Evolutionary conservation across 371 early-diverging fungal genomes (phyloP), one percentile per base, ranked within the genome.

Genomic region (Batkoa obscura): DNA sequence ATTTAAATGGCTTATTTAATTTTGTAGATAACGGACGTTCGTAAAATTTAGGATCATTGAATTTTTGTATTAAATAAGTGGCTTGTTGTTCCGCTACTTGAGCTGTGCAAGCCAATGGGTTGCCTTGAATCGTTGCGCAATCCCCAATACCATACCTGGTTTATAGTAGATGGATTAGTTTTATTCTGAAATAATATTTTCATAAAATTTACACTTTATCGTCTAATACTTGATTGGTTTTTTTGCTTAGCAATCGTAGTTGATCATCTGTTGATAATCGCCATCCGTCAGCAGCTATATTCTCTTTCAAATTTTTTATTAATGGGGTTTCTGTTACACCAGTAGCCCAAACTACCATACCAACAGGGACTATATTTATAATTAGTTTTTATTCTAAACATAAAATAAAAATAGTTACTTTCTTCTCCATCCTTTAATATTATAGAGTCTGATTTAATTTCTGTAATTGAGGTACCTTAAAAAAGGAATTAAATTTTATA

Each of bases 41-140:
- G 6, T 10, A 43, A 5, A 33, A 47, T 38, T 35, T 30, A 1
- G 6, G 10, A 46, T 31, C 57, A 66, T 65, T 64, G 58, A n/a
- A n/a, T n/a, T n/a, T n/a, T 70, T 74, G 50, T 4, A 72, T 65
- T 45, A 88, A 56, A 61, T 77, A 86, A 4, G 67, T 63, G 2
- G 79, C 89, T 59, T 88, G 77, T 64, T 88, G 89, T 58, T 74
- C 79, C 12, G 89, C 89, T 0, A 84, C 86, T 64, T 88, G 89
- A 10, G 89, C 89, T 34, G 86, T 84, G 13, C 79, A 78, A 0
- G 85, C 84, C 45, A 84, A 65, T 56, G 71, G 73, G 38, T 63
- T 58, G 58, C 74, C 74, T 55, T 76, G 58, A 50, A 80, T 75
- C 2, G 79, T 74, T 1, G 84, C 84, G 57, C 89, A 88, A 63